A percentile compares a stretch with the other conserved stretches of the same genome.
Evolutionary conservation across 1,139 yeast genomes (phyloP).

Genomic region (Suhomyces terraborum): DNA sequence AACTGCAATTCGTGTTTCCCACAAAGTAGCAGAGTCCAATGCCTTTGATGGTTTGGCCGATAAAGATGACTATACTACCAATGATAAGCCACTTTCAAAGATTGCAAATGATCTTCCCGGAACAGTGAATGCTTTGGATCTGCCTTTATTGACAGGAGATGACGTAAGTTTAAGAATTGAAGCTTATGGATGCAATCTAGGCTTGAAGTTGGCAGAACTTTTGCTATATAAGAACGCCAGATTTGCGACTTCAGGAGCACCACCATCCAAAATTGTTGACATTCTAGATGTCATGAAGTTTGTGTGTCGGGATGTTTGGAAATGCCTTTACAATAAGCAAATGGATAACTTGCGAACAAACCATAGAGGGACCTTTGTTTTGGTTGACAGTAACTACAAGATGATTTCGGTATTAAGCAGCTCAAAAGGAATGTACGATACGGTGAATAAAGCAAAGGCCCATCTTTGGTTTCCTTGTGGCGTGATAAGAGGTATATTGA

Average conservation of each 20-base stretch:
- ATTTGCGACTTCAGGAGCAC: slow-evolving; percentile 4
- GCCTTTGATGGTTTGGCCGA: slow-evolving; percentile 8
- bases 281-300: slow-evolving; percentile 85
- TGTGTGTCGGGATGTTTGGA: slow-evolving; percentile 92
- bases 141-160: slow-evolving; percentile 42
- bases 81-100: slow-evolving; percentile 28
- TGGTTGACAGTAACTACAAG: slow-evolving; percentile 67
- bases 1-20: slow-evolving; percentile 59
- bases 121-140: slow-evolving; percentile 41
- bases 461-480: slow-evolving; percentile 86
- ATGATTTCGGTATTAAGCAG: slow-evolving; percentile 59
- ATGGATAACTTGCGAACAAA: slow-evolving; percentile 91
- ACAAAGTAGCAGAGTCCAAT: slow-evolving; percentile 17
- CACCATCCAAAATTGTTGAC: slow-evolving; percentile 48
- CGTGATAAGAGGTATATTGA: slow-evolving; percentile 74
- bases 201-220: slow-evolving; percentile 71
- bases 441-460: slow-evolving; percentile 49
- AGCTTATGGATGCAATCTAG: slow-evolving; percentile 71
- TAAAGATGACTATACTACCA: slow-evolving; percentile 12
- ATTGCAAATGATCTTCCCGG: slow-evolving; percentile 42
- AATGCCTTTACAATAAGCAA: slow-evolving; percentile 73
- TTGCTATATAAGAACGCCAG: slow-evolving; percentile 50
- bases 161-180: slow-evolving; percentile 65
- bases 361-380: slow-evolving; percentile 82
- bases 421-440: slow-evolving; percentile 48